phyloP scores from a whole-genome alignment of 164 flowering plant species.

The Umbilicus rupestris region DNA sequence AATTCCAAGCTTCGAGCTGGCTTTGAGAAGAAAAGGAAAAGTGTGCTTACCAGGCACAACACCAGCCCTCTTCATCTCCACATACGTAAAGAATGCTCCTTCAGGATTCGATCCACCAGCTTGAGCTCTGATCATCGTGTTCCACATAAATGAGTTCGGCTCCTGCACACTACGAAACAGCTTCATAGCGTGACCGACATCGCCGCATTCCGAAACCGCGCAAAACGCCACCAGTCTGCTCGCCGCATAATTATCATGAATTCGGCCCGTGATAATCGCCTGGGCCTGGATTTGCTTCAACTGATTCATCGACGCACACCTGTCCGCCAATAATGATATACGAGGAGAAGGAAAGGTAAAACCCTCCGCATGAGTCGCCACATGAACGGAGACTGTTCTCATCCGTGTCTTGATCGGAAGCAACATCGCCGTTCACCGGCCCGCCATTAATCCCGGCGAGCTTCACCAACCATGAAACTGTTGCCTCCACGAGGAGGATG shows the following conservation, averaged over 20 bases:
- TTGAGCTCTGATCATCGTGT: slow-evolving; percentile 49
- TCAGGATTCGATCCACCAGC: slow-evolving; percentile 30
- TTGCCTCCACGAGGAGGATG: too few species aligned
- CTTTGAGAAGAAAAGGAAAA: slow-evolving; percentile 57
- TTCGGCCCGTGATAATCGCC: slow-evolving; percentile 43
- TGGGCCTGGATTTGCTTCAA: slow-evolving; percentile 64
- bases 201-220: slow-evolving; percentile 40
- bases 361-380: too few species aligned
- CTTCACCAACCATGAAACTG: too few species aligned
- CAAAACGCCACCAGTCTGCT: slow-evolving; percentile 50
- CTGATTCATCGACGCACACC: slow-evolving; percentile 46
- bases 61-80: slow-evolving; percentile 31
- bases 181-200: slow-evolving; percentile 34
- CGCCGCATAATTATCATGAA: slow-evolving; percentile 50
- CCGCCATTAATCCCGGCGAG: too few species aligned
- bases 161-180: slow-evolving; percentile 27
- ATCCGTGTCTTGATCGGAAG: not conserved
- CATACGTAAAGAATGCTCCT: slow-evolving; percentile 29
- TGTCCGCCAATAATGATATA: slow-evolving; percentile 41
- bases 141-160: slow-evolving; percentile 65
- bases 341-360: slow-evolving; percentile 14
- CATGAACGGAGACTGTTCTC: not conserved
- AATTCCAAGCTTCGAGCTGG: slow-evolving; percentile 28
- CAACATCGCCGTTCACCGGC: not conserved
- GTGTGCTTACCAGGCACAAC: slow-evolving; percentile 51